Evolutionary conservation across 345 rosid genomes (phyloP).

Genomic region (Camelina sativa): DNA sequence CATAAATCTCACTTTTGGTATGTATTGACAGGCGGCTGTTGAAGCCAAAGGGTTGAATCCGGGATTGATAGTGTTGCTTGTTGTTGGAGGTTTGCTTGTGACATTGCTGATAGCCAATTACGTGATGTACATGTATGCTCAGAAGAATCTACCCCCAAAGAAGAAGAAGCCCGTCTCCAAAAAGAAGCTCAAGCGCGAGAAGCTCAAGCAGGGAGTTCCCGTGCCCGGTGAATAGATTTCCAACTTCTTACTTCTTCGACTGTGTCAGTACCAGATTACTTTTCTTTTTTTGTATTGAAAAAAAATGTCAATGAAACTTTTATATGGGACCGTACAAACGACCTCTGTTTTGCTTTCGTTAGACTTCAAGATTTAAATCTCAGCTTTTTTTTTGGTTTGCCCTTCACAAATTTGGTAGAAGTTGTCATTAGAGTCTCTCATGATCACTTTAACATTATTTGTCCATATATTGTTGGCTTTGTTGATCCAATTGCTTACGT

Average conservation of each 20-base stretch:
- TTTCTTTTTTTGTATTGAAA: slow-evolving; percentile 25
- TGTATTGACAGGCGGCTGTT: slow-evolving; percentile 18
- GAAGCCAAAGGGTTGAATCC: slow-evolving; percentile 69
- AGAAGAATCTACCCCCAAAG: slow-evolving; percentile 66
- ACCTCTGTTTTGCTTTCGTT: slow-evolving; percentile 21
- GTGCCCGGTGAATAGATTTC: slow-evolving; percentile 66
- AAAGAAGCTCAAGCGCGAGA: slow-evolving; percentile 81
- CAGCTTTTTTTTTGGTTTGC: not conserved
- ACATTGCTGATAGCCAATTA: slow-evolving; percentile 65
- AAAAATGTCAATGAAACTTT: slow-evolving; percentile 21
- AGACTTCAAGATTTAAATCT: slow-evolving; percentile 20
- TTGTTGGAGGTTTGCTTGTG: slow-evolving; percentile 59
- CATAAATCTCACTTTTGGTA: not conserved
- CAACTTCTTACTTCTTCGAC: not conserved
- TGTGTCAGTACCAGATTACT: slow-evolving; percentile 17
- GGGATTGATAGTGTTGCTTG: slow-evolving; percentile 68
- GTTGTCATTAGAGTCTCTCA: not conserved
- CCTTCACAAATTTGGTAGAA: not conserved
- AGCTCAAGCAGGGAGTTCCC: slow-evolving; percentile 73
- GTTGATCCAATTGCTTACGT: not conserved
- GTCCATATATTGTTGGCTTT: not conserved
- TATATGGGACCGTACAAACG: slow-evolving; percentile 12
- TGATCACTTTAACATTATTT: not conserved
- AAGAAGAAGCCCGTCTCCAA: slow-evolving; percentile 79
- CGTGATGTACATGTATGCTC: slow-evolving; percentile 58